These are phyloP conservation scores for Rhizomucor miehei DNA, from an alignment of 371 early-diverging fungal genomes.

Conservation along the genomic window DNA sequence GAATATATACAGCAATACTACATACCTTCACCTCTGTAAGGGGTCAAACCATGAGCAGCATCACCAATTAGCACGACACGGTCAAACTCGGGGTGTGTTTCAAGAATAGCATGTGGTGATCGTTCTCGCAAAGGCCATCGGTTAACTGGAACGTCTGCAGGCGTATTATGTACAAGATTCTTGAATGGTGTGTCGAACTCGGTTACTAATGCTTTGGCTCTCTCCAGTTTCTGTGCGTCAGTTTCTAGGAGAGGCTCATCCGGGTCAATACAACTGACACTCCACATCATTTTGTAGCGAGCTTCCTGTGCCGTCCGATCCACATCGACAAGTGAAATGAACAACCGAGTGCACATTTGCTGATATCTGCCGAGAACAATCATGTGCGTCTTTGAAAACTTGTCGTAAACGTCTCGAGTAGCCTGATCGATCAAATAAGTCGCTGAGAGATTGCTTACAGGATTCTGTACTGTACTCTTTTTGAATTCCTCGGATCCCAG, in stretches of 20 bases:
- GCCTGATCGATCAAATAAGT: not conserved
- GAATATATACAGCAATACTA: not conserved
- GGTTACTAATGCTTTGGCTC: not conserved
- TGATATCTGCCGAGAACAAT: not conserved
- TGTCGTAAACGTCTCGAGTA: not conserved
- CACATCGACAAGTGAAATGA: not conserved
- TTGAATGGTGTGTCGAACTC: not conserved
- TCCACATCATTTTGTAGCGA: not conserved
- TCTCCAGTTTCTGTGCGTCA: not conserved
- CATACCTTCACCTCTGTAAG: conserved; percentile 24
- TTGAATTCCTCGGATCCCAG: conserved; percentile 13
- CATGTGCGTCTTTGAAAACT: not conserved
- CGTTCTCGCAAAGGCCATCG: conserved; percentile 15
- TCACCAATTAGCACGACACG: conserved; percentile 19
- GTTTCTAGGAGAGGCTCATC: not conserved
- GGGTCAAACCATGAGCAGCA: conserved; percentile 22
- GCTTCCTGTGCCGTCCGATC: not conserved
- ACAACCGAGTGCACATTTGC: not conserved
- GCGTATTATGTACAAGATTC: not conserved
- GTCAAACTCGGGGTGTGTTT: not conserved
- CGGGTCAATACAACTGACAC: not conserved
- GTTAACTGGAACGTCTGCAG: not conserved
- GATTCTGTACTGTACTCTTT: conserved; percentile 8
- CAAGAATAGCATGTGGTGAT: conserved; percentile 3
- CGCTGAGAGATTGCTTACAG: conserved; percentile 3